These are phyloP conservation scores for Suhomyces kunorum DNA, from an alignment of 1,139 yeast species.

Conservation along the genomic window DNA sequence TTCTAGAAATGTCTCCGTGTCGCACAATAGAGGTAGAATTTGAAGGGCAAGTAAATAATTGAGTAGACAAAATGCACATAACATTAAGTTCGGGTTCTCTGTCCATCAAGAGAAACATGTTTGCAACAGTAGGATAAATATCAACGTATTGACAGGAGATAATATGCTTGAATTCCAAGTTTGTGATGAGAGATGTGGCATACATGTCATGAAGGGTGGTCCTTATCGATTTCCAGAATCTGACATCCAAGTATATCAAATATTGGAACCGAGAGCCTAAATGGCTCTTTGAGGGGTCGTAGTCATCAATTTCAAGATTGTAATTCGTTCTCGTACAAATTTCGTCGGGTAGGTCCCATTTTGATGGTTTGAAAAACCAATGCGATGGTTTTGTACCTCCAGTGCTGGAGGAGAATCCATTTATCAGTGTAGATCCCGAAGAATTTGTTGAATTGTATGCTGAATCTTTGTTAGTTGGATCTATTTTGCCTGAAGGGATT, in stretches of 20 bases:
- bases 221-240: constrained; percentile 73
- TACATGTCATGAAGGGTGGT: constrained; percentile 64
- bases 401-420: not conserved
- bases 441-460: not conserved
- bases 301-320: constrained; percentile 33
- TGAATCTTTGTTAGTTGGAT: not conserved
- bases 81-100: constrained; percentile 83
- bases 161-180: constrained; percentile 56
- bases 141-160: constrained; percentile 82
- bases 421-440: not conserved
- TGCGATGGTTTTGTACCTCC: constrained; percentile 20
- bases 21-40: constrained; percentile 68
- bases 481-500: constrained; percentile 18
- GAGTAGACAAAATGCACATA: constrained; percentile 77
- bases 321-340: constrained; percentile 51
- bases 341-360: constrained; percentile 45
- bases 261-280: constrained; percentile 78
- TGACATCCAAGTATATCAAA: constrained; percentile 64
- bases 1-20: constrained; percentile 69
- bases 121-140: constrained; percentile 76
- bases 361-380: constrained; percentile 41
- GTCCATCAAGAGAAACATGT: constrained; percentile 68
- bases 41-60: constrained; percentile 81
- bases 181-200: constrained; percentile 69
- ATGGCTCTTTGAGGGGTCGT: constrained; percentile 32